phyloP scores from a whole-genome alignment of 2,329 filamentous ascomycete genomes.

The Sarocladium brachiariae region DNA sequence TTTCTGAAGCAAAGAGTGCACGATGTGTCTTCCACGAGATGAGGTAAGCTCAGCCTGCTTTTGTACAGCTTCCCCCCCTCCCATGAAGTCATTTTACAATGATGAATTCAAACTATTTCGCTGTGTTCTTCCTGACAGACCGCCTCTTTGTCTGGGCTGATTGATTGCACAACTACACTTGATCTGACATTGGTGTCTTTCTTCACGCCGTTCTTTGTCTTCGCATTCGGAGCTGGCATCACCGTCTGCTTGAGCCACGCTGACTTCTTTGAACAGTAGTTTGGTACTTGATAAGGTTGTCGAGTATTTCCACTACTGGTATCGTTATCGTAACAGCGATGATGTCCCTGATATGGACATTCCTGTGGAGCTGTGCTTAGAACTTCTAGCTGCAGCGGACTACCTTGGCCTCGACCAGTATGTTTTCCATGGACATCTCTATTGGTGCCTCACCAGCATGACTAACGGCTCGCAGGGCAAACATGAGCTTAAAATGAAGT shows the following conservation, averaged over 20 bases:
- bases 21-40: slow-evolving; percentile 65
- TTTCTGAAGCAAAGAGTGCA: slow-evolving; percentile 57
- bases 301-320: slow-evolving; percentile 79
- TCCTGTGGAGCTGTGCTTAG: slow-evolving; percentile 69
- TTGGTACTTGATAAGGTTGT: slow-evolving; percentile 72
- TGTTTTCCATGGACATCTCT: slow-evolving; percentile 16
- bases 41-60: slow-evolving; percentile 46
- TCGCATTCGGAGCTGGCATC: neutral
- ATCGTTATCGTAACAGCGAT: slow-evolving; percentile 61
- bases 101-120: slow-evolving; percentile 29
- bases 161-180: slow-evolving; percentile 55
- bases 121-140: slow-evolving; percentile 39
- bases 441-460: neutral
- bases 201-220: neutral
- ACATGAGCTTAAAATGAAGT: slow-evolving; percentile 30
- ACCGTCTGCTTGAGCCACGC: neutral
- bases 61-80: neutral
- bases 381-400: slow-evolving; percentile 71
- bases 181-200: slow-evolving; percentile 42
- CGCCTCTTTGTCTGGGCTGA: slow-evolving; percentile 29
- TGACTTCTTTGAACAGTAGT: slow-evolving; percentile 42
- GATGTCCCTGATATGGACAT: slow-evolving; percentile 78
- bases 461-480: slow-evolving; percentile 30
- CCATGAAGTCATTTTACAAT: slow-evolving; percentile 19
- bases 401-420: slow-evolving; percentile 62